phyloP scores from a whole-genome alignment of 2,329 filamentous ascomycete species.

The Juglanconis juglandina region DNA sequence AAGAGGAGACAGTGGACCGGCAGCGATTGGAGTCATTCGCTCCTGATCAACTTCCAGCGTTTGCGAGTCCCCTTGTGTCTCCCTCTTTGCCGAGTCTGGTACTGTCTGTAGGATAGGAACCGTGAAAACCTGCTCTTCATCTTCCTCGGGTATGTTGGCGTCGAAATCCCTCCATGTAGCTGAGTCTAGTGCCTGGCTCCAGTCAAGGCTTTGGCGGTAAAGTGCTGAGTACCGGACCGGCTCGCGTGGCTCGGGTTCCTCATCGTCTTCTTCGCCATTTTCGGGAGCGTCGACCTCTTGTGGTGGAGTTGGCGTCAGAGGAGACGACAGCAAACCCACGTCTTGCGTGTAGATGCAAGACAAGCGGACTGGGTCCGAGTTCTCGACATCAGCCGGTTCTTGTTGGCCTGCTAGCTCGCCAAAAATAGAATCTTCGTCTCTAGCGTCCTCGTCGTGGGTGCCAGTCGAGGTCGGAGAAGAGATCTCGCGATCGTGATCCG shows the following conservation, averaged over 20 bases:
- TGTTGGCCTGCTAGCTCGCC: neutral
- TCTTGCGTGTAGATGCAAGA: constrained; percentile 7
- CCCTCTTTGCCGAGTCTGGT: neutral
- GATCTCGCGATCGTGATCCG: neutral
- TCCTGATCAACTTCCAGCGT: constrained; percentile 1
- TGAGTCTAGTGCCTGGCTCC: neutral
- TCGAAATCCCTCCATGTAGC: neutral
- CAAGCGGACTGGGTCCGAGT: neutral
- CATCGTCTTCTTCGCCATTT: neutral
- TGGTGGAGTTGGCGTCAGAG: constrained; percentile 1
- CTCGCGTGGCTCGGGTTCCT: neutral
- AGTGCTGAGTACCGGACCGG: constrained; percentile 6
- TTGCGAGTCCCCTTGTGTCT: neutral
- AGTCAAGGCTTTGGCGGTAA: constrained; percentile 15
- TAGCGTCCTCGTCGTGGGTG: neutral
- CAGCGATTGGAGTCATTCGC: constrained; percentile 4
- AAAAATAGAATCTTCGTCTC: neutral
- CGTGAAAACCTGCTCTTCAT: neutral
- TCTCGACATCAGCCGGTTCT: neutral
- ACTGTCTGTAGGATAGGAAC: neutral
- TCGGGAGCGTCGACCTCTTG: neutral
- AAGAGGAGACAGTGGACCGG: constrained; percentile 11
- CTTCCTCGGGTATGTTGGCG: neutral
- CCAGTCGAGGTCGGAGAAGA: neutral
- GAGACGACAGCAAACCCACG: neutral